These are phyloP conservation scores for Blastomyces parvus DNA, from an alignment of 2,329 filamentous ascomycete species.

Conservation along the genomic window DNA sequence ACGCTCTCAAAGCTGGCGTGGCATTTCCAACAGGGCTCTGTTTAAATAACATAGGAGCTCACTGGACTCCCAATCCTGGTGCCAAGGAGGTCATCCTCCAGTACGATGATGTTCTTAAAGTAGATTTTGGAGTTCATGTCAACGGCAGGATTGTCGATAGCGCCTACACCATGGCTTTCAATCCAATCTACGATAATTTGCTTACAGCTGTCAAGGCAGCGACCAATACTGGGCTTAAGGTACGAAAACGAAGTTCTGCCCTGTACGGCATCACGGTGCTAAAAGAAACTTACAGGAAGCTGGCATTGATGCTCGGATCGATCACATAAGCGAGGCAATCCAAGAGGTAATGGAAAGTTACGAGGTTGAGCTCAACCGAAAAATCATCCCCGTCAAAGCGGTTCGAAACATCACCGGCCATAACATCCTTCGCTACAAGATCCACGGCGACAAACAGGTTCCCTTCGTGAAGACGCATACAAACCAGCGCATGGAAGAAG, in stretches of 20 bases:
- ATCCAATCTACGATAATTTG: slow-evolving; percentile 64
- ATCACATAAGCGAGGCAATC: slow-evolving; percentile 48
- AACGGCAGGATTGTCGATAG: slow-evolving; percentile 73
- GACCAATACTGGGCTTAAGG: slow-evolving; percentile 52
- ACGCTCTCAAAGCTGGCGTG: slow-evolving; percentile 43
- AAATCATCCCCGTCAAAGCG: slow-evolving; percentile 41
- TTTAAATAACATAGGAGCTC: slow-evolving; percentile 46
- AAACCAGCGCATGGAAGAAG: slow-evolving; percentile 49
- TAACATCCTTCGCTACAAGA: slow-evolving; percentile 46
- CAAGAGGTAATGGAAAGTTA: slow-evolving; percentile 56
- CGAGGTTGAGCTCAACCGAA: slow-evolving; percentile 47
- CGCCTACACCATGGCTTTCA: slow-evolving; percentile 69
- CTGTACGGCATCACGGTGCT: slow-evolving; percentile 1
- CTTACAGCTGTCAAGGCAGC: slow-evolving; percentile 64
- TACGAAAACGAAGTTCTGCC: slow-evolving; percentile 17
- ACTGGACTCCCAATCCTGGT: slow-evolving; percentile 50
- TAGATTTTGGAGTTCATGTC: slow-evolving; percentile 73
- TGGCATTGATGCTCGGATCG: slow-evolving; percentile 47
- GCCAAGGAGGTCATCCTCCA: slow-evolving; percentile 61
- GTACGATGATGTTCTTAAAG: slow-evolving; percentile 68
- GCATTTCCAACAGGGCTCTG: slow-evolving; percentile 49
- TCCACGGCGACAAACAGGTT: slow-evolving; percentile 49
- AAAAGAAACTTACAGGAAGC: slow-evolving; percentile 30
- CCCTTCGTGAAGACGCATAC: slow-evolving; percentile 46
- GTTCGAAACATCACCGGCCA: slow-evolving; percentile 49